Evolutionary conservation across 2,329 filamentous ascomycete species (phyloP), one percentile per base, ranked within the genome.

Genomic region (Phialocephala sp.): DNA sequence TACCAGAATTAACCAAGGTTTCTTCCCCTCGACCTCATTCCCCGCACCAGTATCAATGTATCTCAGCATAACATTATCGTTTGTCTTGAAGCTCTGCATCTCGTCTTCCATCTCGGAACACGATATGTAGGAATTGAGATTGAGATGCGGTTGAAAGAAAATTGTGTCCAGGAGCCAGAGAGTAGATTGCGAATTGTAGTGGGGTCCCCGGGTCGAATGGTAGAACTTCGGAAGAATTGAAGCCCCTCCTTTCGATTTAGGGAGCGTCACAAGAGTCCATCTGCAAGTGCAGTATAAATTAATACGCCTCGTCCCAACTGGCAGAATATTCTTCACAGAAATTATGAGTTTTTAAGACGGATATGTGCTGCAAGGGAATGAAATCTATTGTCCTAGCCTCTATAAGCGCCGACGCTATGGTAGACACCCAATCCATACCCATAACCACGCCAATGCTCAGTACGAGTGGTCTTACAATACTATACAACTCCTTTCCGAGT

Each of bases 21-120:
- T 35, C 69, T 70, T 24, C 50, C 50, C 22, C 52, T 45, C 43
- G 36, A 62, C 20, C 15, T 14, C 66, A 18, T 60, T 50, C 20
- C 35, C 37, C 8, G 47, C 22, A 35, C 66, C 72, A 9, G 71
- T 73, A 64, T 74, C 73, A n/a, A 69, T 41, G 63, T 74, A 75
- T 20, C 55, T 65, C 24, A 74, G 54, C 1, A 12, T 63, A 4
- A 73, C 64, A 8, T 62, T 62, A 62, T 75, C 73, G 52, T 73
- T 72, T 0, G 72, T 67, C 22, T 56, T 56, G 39, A 73, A 71
- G 32, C 63, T 66, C 22, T 71, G 59, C 69, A 73, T 67, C n/a
- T 32, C 32, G 22, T 54, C 50, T 15, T 54, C 18, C 50, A 20
- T 27, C 3, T 32, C 27, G 27, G 27, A 32, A 32, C 27, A 32